Evolutionary conservation across 2,329 filamentous ascomycete genomes (phyloP), one percentile per base, ranked within the genome.

Genomic region (Hypoxylon sp.): DNA sequence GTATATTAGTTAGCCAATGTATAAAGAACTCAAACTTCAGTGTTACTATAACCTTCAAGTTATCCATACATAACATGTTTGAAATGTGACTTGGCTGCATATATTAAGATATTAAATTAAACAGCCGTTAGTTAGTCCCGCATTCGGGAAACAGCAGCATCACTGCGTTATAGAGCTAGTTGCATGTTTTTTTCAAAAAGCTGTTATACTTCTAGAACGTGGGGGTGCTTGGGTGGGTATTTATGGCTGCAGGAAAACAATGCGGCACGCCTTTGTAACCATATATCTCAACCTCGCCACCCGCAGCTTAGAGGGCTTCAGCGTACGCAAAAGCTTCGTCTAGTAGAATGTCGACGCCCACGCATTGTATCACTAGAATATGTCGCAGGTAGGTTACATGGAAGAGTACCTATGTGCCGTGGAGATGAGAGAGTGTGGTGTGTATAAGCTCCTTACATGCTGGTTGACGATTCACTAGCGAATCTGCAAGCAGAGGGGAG

Each of bases 241-340:
- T 46, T 17, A 72, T 60, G 11, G 68, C 43, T 43, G 62, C 37
- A 22, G 68, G 72, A 54, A 79, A 78, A 47, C 72, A 74, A 61
- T 79, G 78, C 20, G 77, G 77, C 65, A 80, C 59, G 6, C 77
- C 78, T 19, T 67, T 55, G 56, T 76, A 78, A 20, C 71, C 62
- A 39, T 75, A 65, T n/a, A 78, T 51, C 47, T 77, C 72, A 17
- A 73, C 73, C 4, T 74, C 68, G 7, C 74, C 74, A 22, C 76
- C 76, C 5, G 74, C 76, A 0, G 65, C 68, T 50, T 72, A 46
- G 22, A 80, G 70, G 7, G 72, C 72, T 60, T 79, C 77, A 5
- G 75, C 77, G 48, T 78, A 78, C 1, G 77, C 78, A 28, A 80
- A 69, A 7, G 69, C 77, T 22, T 80, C 79, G 53, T 80, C 78